Evolutionary conservation across 2,329 filamentous ascomycete genomes (phyloP).

Genomic region (Pseudogymnoascus sp.): DNA sequence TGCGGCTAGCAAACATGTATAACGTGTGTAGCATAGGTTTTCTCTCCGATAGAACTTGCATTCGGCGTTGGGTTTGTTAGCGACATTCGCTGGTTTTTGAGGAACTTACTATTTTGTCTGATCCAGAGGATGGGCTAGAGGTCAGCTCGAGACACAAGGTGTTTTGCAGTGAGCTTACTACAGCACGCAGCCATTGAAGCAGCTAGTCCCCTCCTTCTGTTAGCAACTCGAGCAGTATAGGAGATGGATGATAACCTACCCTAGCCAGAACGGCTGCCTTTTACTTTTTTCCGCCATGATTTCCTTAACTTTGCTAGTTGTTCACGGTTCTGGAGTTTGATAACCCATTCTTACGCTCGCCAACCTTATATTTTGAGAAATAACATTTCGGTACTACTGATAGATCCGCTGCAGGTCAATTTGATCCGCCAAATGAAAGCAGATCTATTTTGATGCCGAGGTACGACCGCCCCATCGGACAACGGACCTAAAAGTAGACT

Average conservation of each 20-base stretch:
- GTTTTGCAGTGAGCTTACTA: not conserved
- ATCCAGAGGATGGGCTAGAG: conserved; percentile 1
- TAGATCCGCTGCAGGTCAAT: not conserved
- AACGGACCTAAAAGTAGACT: not conserved
- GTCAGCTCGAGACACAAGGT: not conserved
- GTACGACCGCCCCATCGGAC: not conserved
- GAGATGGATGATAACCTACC: not conserved
- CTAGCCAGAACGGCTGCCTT: not conserved
- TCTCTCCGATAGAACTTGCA: conserved; percentile 38
- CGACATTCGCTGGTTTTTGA: not conserved
- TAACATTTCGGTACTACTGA: not conserved
- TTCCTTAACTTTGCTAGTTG: not conserved
- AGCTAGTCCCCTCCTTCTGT: not conserved
- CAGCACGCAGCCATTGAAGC: not conserved
- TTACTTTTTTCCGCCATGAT: not conserved
- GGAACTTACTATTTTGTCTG: conserved; percentile 6
- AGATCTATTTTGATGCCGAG: not conserved
- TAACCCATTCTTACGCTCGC: not conserved
- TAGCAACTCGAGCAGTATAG: not conserved
- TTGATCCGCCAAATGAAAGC: not conserved
- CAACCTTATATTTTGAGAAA: not conserved
- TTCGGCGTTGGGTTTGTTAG: conserved; percentile 28
- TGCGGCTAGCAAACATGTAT: conserved; percentile 33
- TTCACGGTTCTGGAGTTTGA: not conserved
- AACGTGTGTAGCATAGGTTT: conserved; percentile 35